Percentiles rank a stretch among this genome's conserved stretches.
Conservation (phyloP, 805 yeast species). For the Candida peoriensis region DNA sequence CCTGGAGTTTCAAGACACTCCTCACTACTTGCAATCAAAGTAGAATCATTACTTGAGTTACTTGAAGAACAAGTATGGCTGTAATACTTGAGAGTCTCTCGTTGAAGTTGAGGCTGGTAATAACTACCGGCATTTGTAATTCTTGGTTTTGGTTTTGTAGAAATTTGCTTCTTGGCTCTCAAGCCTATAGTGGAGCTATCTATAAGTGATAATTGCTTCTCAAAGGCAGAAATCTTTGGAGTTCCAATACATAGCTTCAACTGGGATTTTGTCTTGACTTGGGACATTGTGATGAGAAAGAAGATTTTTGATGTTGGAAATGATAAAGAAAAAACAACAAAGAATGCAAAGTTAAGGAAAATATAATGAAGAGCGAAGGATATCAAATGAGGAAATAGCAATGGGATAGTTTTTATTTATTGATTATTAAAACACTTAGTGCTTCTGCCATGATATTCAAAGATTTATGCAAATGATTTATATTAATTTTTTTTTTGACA, state of each 20-base stretch:
- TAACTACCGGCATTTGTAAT: slow-evolving; percentile 1
- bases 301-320: too few species aligned
- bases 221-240: slow-evolving; percentile 19
- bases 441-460: too few species aligned
- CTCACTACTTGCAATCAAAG: slow-evolving; percentile 7
- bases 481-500: too few species aligned
- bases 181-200: slow-evolving; percentile 7
- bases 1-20: too few species aligned
- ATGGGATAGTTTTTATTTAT: too few species aligned
- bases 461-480: too few species aligned
- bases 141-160: too few species aligned
- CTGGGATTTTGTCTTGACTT: slow-evolving; percentile 10
- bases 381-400: too few species aligned
- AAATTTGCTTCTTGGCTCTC: too few species aligned
- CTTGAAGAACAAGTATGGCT: slow-evolving; percentile 2
- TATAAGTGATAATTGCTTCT: slow-evolving; percentile 16
- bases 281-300: too few species aligned
- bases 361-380: background rate
- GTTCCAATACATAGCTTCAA: slow-evolving; percentile 9
- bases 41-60: slow-evolving; percentile 6
- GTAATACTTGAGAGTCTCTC: too few species aligned
- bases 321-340: background rate
- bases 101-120: background rate
- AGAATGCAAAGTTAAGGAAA: background rate
- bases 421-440: too few species aligned